Conservation (phyloP, 2,329 filamentous ascomycete genomes). For the Diaporthe aspalathi region DNA sequence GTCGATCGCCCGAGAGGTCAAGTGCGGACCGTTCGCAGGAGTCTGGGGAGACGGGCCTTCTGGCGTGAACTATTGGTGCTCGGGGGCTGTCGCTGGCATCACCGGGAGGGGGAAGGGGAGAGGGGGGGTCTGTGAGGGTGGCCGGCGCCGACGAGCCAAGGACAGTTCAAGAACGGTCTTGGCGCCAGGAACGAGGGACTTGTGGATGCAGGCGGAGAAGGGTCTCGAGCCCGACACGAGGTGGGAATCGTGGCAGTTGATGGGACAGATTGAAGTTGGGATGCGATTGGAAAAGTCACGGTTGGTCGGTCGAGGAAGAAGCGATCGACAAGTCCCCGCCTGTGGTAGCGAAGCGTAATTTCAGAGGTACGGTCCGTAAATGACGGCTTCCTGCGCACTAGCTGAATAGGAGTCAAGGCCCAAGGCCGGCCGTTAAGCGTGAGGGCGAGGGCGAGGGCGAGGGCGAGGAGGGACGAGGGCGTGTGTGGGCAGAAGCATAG, state of each 20-base stretch:
- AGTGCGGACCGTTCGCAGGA: conserved; percentile 31
- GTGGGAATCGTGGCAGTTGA: conserved; percentile 24
- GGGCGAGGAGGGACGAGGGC: conserved; percentile 7
- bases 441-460: background rate
- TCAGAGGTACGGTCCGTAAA: conserved; percentile 39
- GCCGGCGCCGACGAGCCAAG: conserved; percentile 32
- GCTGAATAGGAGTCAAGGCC: conserved; percentile 34
- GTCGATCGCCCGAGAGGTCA: conserved; percentile 31
- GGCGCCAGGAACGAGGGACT: conserved; percentile 35
- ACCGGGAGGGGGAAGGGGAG: conserved; percentile 22
- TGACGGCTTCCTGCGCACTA: conserved; percentile 34
- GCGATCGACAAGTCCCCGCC: conserved; percentile 48
- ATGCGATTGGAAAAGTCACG: conserved; percentile 37
- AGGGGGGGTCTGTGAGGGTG: conserved; percentile 11
- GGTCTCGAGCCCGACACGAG: conserved; percentile 23
- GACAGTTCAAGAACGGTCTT: conserved; percentile 37
- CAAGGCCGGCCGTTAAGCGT: background rate
- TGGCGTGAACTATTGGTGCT: conserved; percentile 28
- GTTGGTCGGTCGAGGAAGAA: conserved; percentile 42
- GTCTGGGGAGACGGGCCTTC: conserved; percentile 30
- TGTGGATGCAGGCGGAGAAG: conserved; percentile 31
- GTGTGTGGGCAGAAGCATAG: conserved; percentile 12
- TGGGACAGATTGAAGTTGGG: conserved; percentile 35
- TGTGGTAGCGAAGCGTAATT: conserved; percentile 47
- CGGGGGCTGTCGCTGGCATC: conserved; percentile 39